Percentiles rank a stretch among this genome's conserved stretches.
Evolutionary conservation across 2,329 filamentous ascomycete genomes (phyloP).

Genomic region (Dothideomycetidae sp.): DNA sequence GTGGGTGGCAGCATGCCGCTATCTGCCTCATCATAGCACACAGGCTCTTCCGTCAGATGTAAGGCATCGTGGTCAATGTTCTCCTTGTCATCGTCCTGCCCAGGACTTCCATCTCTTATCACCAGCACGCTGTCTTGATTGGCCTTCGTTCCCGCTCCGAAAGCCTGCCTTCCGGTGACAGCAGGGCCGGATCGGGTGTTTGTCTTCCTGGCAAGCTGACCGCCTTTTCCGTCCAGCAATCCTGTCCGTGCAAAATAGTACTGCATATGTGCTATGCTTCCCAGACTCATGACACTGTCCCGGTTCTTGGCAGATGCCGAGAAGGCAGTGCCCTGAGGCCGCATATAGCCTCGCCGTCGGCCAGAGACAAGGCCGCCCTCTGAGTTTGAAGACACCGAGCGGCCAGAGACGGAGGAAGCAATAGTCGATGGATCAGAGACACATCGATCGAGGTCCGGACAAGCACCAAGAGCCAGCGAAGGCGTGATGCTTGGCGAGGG

Average conservation of each 20-base stretch:
- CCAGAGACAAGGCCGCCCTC: slow-evolving; percentile 28
- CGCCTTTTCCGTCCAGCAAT: slow-evolving; percentile 83
- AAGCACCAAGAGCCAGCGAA: slow-evolving; percentile 46
- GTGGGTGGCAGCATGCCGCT: slow-evolving; percentile 86
- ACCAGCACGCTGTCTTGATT: slow-evolving; percentile 1
- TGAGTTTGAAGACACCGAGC: slow-evolving; percentile 38
- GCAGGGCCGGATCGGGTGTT: slow-evolving; percentile 30
- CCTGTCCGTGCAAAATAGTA: slow-evolving; percentile 97
- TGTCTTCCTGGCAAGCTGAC: slow-evolving; percentile 62
- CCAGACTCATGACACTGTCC: slow-evolving; percentile 90
- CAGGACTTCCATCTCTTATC: background rate
- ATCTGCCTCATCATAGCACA: slow-evolving; percentile 45
- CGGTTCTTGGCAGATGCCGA: slow-evolving; percentile 77
- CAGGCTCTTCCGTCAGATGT: slow-evolving; percentile 37
- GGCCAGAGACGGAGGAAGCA: slow-evolving; percentile 31
- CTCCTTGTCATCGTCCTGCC: slow-evolving; percentile 16
- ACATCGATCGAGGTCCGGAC: slow-evolving; percentile 46
- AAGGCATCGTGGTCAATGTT: slow-evolving; percentile 18
- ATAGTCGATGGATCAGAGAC: slow-evolving; percentile 43
- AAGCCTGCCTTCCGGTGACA: background rate
- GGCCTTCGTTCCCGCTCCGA: slow-evolving; percentile 3
- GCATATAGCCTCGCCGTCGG: slow-evolving; percentile 66
- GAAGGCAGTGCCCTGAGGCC: slow-evolving; percentile 77
- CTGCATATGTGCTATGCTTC: slow-evolving; percentile 92
- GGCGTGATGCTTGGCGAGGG: slow-evolving; percentile 52